phyloP scores from a whole-genome alignment of 2,329 filamentous ascomycete species.

The Tolypocladium capitatum region DNA sequence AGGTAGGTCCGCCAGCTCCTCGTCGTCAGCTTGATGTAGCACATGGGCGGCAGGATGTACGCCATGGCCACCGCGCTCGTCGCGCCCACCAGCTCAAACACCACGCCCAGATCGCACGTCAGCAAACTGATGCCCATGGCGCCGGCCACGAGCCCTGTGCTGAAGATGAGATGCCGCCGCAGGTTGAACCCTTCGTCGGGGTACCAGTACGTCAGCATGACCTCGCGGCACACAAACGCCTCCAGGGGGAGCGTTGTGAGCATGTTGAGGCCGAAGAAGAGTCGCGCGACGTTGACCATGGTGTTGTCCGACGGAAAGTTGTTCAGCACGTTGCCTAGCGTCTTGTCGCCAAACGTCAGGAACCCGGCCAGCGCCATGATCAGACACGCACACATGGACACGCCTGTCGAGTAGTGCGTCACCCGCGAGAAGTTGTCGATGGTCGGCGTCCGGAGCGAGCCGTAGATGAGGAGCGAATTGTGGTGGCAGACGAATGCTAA shows the following conservation, averaged over 20 bases:
- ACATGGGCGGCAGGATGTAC: slow-evolving; percentile 88
- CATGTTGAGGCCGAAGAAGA: slow-evolving; percentile 98
- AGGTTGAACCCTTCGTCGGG: slow-evolving; percentile 63
- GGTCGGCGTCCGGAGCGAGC: slow-evolving; percentile 83
- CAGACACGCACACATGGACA: slow-evolving; percentile 87
- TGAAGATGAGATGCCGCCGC: slow-evolving; percentile 76
- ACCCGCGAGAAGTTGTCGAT: slow-evolving; percentile 89
- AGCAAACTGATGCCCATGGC: slow-evolving; percentile 68
- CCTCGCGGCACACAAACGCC: slow-evolving; percentile 93
- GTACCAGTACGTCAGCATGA: slow-evolving; percentile 78
- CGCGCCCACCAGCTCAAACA: slow-evolving; percentile 92
- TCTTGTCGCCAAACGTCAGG: slow-evolving; percentile 83
- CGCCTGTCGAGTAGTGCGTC: slow-evolving; percentile 82
- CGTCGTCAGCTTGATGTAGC: slow-evolving; percentile 85
- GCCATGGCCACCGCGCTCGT: slow-evolving; percentile 89
- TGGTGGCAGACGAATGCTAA: slow-evolving; percentile 64
- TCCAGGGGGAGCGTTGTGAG: slow-evolving; percentile 91
- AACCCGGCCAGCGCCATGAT: slow-evolving; percentile 81
- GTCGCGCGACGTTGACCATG: slow-evolving; percentile 85
- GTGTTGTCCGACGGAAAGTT: slow-evolving; percentile 87
- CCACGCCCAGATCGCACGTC: slow-evolving; percentile 85
- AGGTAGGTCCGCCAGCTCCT: slow-evolving; percentile 61
- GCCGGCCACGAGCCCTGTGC: slow-evolving; percentile 63
- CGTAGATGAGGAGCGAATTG: slow-evolving; percentile 95
- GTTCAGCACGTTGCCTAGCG: slow-evolving; percentile 91